A percentile compares a stretch with the other conserved stretches of the same genome.
These are phyloP conservation scores for Cucurbita ficifolia DNA, from an alignment of 306 rosid species.

Conservation along the genomic window DNA sequence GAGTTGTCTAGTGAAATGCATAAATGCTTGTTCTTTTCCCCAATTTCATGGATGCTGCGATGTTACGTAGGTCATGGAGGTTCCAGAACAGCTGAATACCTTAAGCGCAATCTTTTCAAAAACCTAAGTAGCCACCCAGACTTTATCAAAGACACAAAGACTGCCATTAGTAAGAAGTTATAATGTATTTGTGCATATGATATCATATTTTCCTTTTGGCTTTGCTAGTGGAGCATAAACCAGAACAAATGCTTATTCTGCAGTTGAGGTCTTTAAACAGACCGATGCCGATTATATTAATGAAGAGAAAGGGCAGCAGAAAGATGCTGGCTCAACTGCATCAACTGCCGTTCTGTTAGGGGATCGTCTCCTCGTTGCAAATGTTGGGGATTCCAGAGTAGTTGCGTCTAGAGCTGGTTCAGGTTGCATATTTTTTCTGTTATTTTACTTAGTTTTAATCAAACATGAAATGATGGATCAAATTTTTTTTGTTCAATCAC, in stretches of 20 bases:
- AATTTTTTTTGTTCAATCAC: too few species aligned
- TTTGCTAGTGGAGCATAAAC: not conserved
- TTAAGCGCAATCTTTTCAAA: slow-evolving; percentile 60
- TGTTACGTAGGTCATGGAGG: slow-evolving; percentile 69
- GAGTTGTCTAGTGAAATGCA: not conserved
- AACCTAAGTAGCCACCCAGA: slow-evolving; percentile 68
- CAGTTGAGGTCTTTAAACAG: slow-evolving; percentile 73
- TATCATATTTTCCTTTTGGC: not conserved
- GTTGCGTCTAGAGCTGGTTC: slow-evolving; percentile 78
- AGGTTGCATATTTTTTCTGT: slow-evolving; percentile 34
- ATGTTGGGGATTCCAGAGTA: slow-evolving; percentile 94
- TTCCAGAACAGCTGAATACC: slow-evolving; percentile 71
- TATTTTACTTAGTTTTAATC: not conserved
- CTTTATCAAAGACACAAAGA: slow-evolving; percentile 62
- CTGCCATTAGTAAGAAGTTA: slow-evolving; percentile 51
- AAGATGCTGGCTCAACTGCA: slow-evolving; percentile 87
- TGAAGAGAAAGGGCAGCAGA: slow-evolving; percentile 63
- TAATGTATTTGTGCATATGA: not conserved
- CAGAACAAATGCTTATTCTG: slow-evolving; percentile 10
- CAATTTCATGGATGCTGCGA: not conserved
- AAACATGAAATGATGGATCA: not conserved
- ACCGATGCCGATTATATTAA: slow-evolving; percentile 72
- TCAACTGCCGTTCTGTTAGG: slow-evolving; percentile 75
- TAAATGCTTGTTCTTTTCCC: not conserved
- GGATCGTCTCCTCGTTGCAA: slow-evolving; percentile 70